phyloP scores from a whole-genome alignment of 164 flowering plant species.

The Santalum album region DNA sequence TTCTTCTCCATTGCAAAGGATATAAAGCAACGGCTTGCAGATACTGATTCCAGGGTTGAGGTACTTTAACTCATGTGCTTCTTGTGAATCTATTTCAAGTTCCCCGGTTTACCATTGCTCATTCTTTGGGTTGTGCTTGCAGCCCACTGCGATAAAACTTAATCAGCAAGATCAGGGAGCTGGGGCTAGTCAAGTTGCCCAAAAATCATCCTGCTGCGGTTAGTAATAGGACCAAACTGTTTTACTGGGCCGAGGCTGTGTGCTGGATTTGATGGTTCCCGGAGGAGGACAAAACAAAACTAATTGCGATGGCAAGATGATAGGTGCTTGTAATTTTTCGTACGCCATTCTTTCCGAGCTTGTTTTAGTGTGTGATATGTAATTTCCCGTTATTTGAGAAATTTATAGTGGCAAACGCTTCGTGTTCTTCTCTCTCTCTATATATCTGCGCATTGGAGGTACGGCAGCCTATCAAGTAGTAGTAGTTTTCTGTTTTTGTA shows the following conservation, averaged over 20 bases:
- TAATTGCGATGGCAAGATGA: constrained; percentile 16
- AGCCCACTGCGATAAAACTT: constrained; percentile 41
- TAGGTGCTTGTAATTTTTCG: constrained; percentile 18
- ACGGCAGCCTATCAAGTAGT: too few species aligned
- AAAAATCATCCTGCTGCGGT: constrained; percentile 57
- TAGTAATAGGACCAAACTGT: constrained; percentile 4
- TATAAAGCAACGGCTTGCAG: constrained; percentile 74
- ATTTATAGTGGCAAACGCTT: too few species aligned
- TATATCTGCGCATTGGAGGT: too few species aligned
- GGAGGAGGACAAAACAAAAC: constrained; percentile 5
- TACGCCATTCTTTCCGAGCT: constrained; percentile 22
- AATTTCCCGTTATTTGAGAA: constrained; percentile 9
- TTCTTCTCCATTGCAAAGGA: constrained; percentile 79
- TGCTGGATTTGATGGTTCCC: not conserved
- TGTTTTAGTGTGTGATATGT: constrained; percentile 20
- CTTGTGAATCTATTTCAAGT: too few species aligned
- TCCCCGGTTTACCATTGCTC: too few species aligned
- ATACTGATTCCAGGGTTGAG: constrained; percentile 55
- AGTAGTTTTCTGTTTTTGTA: too few species aligned
- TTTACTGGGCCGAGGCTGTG: not conserved
- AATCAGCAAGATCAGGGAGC: constrained; percentile 33
- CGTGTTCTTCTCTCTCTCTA: too few species aligned
- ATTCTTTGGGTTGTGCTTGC: constrained; percentile 7
- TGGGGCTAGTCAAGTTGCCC: constrained; percentile 26
- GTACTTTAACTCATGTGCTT: too few species aligned